phyloP scores from a whole-genome alignment of 225 moss, liverwort and hornwort genomes.

The Rhytidiadelphus loreus region DNA sequence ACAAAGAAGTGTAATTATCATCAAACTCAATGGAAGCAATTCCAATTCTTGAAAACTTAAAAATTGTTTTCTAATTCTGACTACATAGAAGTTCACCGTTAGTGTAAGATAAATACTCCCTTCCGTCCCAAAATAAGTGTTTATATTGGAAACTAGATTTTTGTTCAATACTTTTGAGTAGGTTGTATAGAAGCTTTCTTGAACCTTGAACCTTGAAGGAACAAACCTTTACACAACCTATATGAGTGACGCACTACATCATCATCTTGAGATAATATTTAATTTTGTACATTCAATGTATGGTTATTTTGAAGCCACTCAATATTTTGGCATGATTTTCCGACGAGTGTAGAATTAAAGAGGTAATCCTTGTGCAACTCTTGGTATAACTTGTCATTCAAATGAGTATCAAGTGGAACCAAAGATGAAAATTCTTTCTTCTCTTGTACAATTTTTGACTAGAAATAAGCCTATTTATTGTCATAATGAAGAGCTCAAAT shows the following conservation, averaged over 20 bases:
- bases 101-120: too few species aligned
- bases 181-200: too few species aligned
- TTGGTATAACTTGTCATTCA: neutral
- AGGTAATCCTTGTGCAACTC: neutral
- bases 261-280: neutral
- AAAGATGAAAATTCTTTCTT: neutral
- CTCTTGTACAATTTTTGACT: neutral
- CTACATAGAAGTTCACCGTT: too few species aligned
- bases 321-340: neutral
- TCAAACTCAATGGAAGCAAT: too few species aligned
- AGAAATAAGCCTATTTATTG: neutral
- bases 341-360: fast-evolving
- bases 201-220: too few species aligned
- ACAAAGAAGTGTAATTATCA: too few species aligned
- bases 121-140: too few species aligned
- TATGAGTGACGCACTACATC: fast-evolving
- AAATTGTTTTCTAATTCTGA: too few species aligned
- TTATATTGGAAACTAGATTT: too few species aligned
- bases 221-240: too few species aligned
- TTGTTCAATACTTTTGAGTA: too few species aligned
- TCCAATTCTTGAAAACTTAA: too few species aligned
- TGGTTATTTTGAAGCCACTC: neutral
- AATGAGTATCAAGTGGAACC: neutral
- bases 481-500: neutral
- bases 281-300: neutral